Conservation (phyloP, 2,329 filamentous ascomycete genomes). For the Volutella citrinella region DNA sequence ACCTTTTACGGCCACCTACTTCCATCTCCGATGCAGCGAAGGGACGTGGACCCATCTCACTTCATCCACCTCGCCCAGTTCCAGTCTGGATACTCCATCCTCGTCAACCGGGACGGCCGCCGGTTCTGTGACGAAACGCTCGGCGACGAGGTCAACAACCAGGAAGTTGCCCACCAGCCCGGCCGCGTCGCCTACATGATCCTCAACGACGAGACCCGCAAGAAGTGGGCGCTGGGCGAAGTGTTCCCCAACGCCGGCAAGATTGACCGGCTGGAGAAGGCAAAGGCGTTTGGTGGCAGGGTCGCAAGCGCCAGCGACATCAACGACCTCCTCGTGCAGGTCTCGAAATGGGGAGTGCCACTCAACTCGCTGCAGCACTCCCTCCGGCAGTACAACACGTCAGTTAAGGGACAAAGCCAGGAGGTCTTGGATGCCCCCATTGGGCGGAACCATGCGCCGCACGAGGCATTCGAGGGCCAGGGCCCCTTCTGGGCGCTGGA, state of each 20-base stretch:
- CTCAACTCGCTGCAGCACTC: slow-evolving; percentile 4
- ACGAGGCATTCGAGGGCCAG: slow-evolving; percentile 5
- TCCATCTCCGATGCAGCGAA: slow-evolving; percentile 8
- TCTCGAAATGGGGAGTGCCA: slow-evolving; percentile 10
- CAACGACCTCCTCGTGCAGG: slow-evolving; percentile 3
- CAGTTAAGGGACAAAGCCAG: background rate
- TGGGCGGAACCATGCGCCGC: slow-evolving; percentile 8
- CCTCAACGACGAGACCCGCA: slow-evolving; percentile 10
- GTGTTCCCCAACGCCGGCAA: slow-evolving; percentile 12
- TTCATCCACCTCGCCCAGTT: slow-evolving; percentile 15
- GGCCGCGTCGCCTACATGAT: slow-evolving; percentile 12
- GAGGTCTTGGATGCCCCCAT: slow-evolving; percentile 6
- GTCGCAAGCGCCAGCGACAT: slow-evolving; percentile 8
- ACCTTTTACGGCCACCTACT: slow-evolving; percentile 13
- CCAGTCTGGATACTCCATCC: slow-evolving; percentile 11
- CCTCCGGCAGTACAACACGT: slow-evolving; percentile 5
- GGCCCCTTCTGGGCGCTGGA: slow-evolving; percentile 14
- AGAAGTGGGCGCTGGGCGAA: slow-evolving; percentile 10
- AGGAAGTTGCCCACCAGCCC: slow-evolving; percentile 11
- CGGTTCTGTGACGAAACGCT: slow-evolving; percentile 15
- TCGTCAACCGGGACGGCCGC: slow-evolving; percentile 8
- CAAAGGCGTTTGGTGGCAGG: slow-evolving; percentile 11
- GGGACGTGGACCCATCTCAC: slow-evolving; percentile 9
- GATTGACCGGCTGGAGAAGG: slow-evolving; percentile 14
- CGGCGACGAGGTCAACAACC: slow-evolving; percentile 14